These are phyloP conservation scores for Fusarium globosum DNA, from an alignment of 2,329 filamentous ascomycete genomes.

Conservation along the genomic window DNA sequence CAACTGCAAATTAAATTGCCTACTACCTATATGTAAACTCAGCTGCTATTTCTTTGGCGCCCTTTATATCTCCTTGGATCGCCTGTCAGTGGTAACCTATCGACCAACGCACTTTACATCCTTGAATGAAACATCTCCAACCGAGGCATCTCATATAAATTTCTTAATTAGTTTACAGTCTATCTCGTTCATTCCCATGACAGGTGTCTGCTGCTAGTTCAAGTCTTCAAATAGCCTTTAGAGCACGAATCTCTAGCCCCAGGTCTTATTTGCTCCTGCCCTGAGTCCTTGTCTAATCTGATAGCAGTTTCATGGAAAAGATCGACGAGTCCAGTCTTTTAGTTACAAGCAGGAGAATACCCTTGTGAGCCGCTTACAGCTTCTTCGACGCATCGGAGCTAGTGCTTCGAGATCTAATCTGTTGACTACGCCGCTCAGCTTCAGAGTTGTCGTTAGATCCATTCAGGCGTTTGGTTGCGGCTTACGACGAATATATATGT, in stretches of 20 bases:
- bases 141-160: neutral
- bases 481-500: neutral
- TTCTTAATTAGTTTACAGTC: neutral
- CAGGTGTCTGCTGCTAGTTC: neutral
- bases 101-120: neutral
- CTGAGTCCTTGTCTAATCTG: neutral
- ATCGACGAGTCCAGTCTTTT: neutral
- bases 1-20: too few relatives aligned
- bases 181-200: neutral
- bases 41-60: neutral
- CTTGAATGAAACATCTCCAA: neutral
- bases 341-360: neutral
- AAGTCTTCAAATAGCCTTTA: neutral
- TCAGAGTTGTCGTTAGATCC: too few relatives aligned
- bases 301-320: neutral
- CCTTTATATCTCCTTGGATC: neutral
- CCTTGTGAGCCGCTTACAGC: neutral
- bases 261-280: neutral
- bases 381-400: neutral
- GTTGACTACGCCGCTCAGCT: neutral
- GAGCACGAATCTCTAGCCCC: neutral
- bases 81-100: neutral
- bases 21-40: too few relatives aligned
- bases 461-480: neutral
- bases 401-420: neutral